These are phyloP conservation scores for Chimonanthus salicifolius DNA, from an alignment of 164 flowering plant species.

Conservation along the genomic window DNA sequence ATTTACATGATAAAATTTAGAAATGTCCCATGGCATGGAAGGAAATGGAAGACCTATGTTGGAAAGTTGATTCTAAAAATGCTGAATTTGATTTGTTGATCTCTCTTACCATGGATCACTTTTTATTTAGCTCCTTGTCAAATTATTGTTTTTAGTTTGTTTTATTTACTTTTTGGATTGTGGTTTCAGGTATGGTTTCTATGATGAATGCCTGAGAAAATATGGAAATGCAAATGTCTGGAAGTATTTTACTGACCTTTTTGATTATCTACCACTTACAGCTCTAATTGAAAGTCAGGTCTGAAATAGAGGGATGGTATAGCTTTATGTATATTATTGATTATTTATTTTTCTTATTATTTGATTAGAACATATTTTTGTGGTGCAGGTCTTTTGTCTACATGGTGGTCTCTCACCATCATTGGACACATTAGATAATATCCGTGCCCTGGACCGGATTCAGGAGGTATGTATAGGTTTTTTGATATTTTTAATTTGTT, in stretches of 20 bases:
- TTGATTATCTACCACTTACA: constrained; percentile 45
- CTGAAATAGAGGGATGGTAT: neutral
- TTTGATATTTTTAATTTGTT: no score
- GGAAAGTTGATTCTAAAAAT: no score
- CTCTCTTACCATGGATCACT: no score
- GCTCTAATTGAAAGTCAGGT: constrained; percentile 44
- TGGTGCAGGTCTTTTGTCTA: constrained; percentile 33
- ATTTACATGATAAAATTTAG: no score
- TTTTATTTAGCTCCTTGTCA: no score
- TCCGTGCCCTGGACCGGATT: constrained; percentile 38
- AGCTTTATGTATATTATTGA: constrained; percentile 2
- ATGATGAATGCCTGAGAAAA: constrained; percentile 45
- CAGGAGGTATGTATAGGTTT: constrained; percentile 30
- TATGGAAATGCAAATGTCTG: constrained; percentile 51
- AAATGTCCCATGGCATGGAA: no score
- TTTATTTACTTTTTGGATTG: no score
- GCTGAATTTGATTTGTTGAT: no score
- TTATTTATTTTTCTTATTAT: neutral
- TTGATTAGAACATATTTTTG: neutral
- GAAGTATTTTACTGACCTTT: constrained; percentile 45
- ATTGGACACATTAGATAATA: constrained; percentile 39
- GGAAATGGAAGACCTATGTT: no score
- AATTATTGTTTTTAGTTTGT: no score
- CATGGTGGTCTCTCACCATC: constrained; percentile 51
- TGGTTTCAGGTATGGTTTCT: constrained; percentile 38